Conservation (phyloP, 768 basidiomycete species). For the Dendrothele bispora region DNA sequence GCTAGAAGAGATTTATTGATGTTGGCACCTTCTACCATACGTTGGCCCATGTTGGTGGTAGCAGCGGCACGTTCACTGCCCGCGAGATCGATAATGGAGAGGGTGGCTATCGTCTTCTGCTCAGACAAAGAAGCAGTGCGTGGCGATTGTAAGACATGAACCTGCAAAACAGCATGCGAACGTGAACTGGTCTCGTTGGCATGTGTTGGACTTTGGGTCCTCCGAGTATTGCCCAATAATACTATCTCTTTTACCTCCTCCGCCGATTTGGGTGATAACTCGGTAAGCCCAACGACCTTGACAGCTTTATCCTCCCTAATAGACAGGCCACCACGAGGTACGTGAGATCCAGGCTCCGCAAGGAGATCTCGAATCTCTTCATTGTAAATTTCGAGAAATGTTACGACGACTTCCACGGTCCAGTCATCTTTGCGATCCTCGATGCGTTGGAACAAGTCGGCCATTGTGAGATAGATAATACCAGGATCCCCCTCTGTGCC, state of each 20-base stretch:
- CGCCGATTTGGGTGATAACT: slow-evolving; percentile 77
- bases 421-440: slow-evolving; percentile 84
- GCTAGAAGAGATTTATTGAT: slow-evolving; percentile 99
- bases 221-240: slow-evolving; percentile 79
- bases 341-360: slow-evolving; percentile 60
- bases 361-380: slow-evolving; percentile 98
- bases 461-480: slow-evolving; percentile 95
- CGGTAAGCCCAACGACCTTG: slow-evolving; percentile 83
- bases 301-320: slow-evolving; percentile 95
- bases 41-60: slow-evolving; percentile 95
- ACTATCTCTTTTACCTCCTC: slow-evolving; percentile 96
- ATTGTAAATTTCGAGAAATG: slow-evolving; percentile 98
- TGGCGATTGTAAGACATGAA: slow-evolving; percentile 87
- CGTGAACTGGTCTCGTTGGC: slow-evolving; percentile 97
- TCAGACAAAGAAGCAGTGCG: slow-evolving; percentile 84
- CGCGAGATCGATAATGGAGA: slow-evolving; percentile 97
- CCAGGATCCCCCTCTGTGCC: slow-evolving; percentile 87
- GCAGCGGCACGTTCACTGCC: slow-evolving; percentile 97
- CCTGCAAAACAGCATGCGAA: slow-evolving; percentile 96
- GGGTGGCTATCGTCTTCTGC: slow-evolving; percentile 80
- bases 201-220: slow-evolving; percentile 93
- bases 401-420: slow-evolving; percentile 86
- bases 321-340: slow-evolving; percentile 80
- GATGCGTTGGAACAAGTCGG: slow-evolving; percentile 92
- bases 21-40: slow-evolving; percentile 98